A percentile compares a stretch with the other conserved stretches of the same genome.
Conservation (phyloP, 768 basidiomycete species). For the Porphyrellus cyaneotinctus region DNA sequence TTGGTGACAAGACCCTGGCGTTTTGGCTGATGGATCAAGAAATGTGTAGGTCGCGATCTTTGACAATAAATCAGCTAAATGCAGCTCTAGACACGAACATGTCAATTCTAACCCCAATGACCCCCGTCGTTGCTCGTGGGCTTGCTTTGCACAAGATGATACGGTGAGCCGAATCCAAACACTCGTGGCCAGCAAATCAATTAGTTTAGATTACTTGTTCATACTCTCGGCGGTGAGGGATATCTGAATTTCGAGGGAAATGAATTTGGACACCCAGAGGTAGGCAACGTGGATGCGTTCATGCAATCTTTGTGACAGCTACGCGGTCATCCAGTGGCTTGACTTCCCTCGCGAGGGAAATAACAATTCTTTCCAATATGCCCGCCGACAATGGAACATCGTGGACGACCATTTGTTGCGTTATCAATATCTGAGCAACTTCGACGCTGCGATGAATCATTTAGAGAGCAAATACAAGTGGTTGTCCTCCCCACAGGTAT, state of each 20-base stretch:
- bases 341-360: constrained; percentile 98
- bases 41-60: constrained; percentile 70
- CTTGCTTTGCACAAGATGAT: constrained; percentile 97
- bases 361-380: constrained; percentile 93
- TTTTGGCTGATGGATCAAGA: constrained; percentile 99
- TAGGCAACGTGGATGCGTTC: constrained; percentile 26
- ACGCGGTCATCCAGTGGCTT: constrained; percentile 67
- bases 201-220: constrained; percentile 68
- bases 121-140: constrained; percentile 83
- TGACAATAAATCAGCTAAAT: background rate
- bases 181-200: background rate
- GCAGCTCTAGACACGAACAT: constrained; percentile 74
- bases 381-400: constrained; percentile 94
- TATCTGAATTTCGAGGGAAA: constrained; percentile 98
- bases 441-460: constrained; percentile 89
- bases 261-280: constrained; percentile 98
- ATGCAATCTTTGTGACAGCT: background rate
- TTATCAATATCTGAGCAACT: constrained; percentile 93
- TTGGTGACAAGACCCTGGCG: constrained; percentile 97
- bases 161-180: constrained; percentile 46
- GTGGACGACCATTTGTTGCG: constrained; percentile 81
- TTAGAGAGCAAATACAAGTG: constrained; percentile 78
- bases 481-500: constrained; percentile 76
- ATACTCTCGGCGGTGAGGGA: constrained; percentile 93
- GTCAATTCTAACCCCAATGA: constrained; percentile 82